Conservation (phyloP, 805 yeast species). For the Yamadazyma takamatsuzukensis region DNA sequence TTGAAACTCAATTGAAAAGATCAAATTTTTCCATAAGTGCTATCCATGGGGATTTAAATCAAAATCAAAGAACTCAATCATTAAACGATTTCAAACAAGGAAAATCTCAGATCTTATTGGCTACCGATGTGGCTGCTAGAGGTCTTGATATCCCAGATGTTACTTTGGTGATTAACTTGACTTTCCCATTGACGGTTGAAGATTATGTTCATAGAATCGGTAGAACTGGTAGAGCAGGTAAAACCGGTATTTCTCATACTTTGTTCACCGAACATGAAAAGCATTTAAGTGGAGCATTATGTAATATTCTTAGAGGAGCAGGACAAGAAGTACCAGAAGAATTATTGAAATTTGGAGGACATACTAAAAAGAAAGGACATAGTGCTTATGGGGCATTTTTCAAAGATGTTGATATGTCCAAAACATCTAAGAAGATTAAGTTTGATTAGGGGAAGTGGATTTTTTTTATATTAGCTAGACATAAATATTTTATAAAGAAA, state of each 20-base stretch:
- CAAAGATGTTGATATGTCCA: slow-evolving; percentile 84
- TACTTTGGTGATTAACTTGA: slow-evolving; percentile 88
- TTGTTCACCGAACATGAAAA: slow-evolving; percentile 95
- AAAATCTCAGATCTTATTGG: slow-evolving; percentile 68
- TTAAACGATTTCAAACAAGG: slow-evolving; percentile 83
- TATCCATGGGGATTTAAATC: slow-evolving; percentile 93
- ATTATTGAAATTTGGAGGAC: slow-evolving; percentile 91
- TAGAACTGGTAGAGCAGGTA: slow-evolving; percentile 97
- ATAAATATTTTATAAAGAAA: background rate
- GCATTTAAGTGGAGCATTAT: slow-evolving; percentile 90
- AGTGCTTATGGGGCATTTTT: slow-evolving; percentile 97
- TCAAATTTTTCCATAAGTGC: slow-evolving; percentile 85
- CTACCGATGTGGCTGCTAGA: slow-evolving; percentile 98
- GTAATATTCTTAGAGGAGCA: slow-evolving; percentile 90
- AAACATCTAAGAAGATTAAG: slow-evolving; percentile 86
- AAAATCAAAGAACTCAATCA: slow-evolving; percentile 87
- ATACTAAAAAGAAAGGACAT: slow-evolving; percentile 96
- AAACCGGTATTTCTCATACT: slow-evolving; percentile 91
- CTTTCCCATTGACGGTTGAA: slow-evolving; percentile 94
- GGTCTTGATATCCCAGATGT: slow-evolving; percentile 98
- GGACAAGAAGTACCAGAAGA: slow-evolving; percentile 95
- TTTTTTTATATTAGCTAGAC: too few species aligned
- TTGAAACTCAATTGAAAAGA: slow-evolving; percentile 69
- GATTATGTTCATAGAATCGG: slow-evolving; percentile 98
- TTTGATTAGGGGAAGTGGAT: slow-evolving; percentile 57